Conservation (phyloP, 1,284 basidiomycete species). For the Phellopilus nigrolimitatus region DNA sequence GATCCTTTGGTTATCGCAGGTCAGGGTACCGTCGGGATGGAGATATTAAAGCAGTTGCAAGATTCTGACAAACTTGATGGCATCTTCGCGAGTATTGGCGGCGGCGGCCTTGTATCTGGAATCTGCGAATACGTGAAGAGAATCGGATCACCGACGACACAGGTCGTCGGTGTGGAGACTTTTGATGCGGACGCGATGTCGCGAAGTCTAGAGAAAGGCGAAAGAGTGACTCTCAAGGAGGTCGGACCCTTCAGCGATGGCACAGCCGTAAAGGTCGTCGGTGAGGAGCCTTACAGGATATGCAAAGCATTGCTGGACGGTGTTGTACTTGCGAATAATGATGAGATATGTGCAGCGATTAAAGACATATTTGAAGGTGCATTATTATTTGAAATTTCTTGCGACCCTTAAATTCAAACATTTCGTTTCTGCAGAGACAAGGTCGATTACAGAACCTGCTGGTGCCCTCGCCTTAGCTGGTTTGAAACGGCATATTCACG, state of each 20-base stretch:
- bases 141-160: slow-evolving; percentile 81
- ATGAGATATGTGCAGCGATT: slow-evolving; percentile 98
- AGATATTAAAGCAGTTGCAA: slow-evolving; percentile 84
- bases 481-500: slow-evolving; percentile 82
- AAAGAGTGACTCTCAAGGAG: slow-evolving; percentile 80
- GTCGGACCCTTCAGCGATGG: slow-evolving; percentile 98
- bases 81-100: slow-evolving; percentile 89
- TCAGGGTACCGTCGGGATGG: slow-evolving; percentile 93
- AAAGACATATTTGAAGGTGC: slow-evolving; percentile 98
- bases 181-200: slow-evolving; percentile 93
- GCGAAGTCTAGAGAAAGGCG: slow-evolving; percentile 70
- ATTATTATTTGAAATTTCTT: slow-evolving; percentile 21
- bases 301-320: slow-evolving; percentile 85
- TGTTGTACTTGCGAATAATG: slow-evolving; percentile 85
- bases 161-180: slow-evolving; percentile 93
- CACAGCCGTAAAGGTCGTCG: slow-evolving; percentile 97
- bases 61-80: slow-evolving; percentile 76
- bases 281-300: slow-evolving; percentile 91
- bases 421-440: slow-evolving; percentile 61
- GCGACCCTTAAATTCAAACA: slow-evolving; percentile 9
- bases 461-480: slow-evolving; percentile 95
- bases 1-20: slow-evolving; percentile 97
- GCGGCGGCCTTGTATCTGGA: slow-evolving; percentile 88
- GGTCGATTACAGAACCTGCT: slow-evolving; percentile 93
- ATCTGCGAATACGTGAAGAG: slow-evolving; percentile 92